Evolutionary conservation across 805 yeast species (phyloP).

Genomic region (Sungouiella thailandica): DNA sequence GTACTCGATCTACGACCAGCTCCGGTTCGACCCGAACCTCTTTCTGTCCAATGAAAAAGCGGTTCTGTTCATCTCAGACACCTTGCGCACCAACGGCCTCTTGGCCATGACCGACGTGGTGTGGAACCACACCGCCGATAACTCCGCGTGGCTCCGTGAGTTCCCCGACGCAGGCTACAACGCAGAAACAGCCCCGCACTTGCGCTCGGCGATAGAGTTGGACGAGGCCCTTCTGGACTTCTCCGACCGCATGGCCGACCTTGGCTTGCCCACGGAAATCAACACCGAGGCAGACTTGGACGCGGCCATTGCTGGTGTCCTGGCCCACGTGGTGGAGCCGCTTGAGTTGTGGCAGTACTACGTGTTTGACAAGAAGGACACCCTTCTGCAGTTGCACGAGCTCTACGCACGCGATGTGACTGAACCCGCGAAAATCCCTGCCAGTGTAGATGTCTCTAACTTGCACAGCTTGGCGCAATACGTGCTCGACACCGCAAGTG

Average conservation of each 20-base stretch:
- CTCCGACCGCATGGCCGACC: constrained; percentile 49
- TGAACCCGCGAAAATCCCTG: constrained; percentile 39
- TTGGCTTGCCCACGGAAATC: constrained; percentile 60
- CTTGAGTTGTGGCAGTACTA: constrained; percentile 86
- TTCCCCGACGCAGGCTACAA: constrained; percentile 93
- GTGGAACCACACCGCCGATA: constrained; percentile 90
- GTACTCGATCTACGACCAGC: constrained; percentile 84
- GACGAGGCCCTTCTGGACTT: constrained; percentile 66
- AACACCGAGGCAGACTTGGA: constrained; percentile 50
- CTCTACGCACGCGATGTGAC: constrained; percentile 27
- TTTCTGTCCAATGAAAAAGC: constrained; percentile 59
- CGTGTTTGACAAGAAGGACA: constrained; percentile 53
- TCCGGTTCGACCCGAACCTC: constrained; percentile 61
- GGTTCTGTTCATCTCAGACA: constrained; percentile 37
- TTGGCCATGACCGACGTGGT: constrained; percentile 88
- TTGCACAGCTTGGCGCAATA: constrained; percentile 44
- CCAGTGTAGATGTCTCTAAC: constrained; percentile 31
- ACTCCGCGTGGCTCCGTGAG: constrained; percentile 77
- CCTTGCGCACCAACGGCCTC: constrained; percentile 54
- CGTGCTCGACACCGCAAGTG: constrained; percentile 39
- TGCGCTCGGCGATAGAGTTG: constrained; percentile 76
- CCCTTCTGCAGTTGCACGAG: constrained; percentile 34
- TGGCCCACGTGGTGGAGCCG: constrained; percentile 58
- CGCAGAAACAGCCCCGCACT: constrained; percentile 82
- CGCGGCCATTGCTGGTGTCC: constrained; percentile 61